Evolutionary conservation across 495 filamentous ascomycete species (phyloP), one percentile per base, ranked within the genome.

Genomic region (Margaritispora aquatica): DNA sequence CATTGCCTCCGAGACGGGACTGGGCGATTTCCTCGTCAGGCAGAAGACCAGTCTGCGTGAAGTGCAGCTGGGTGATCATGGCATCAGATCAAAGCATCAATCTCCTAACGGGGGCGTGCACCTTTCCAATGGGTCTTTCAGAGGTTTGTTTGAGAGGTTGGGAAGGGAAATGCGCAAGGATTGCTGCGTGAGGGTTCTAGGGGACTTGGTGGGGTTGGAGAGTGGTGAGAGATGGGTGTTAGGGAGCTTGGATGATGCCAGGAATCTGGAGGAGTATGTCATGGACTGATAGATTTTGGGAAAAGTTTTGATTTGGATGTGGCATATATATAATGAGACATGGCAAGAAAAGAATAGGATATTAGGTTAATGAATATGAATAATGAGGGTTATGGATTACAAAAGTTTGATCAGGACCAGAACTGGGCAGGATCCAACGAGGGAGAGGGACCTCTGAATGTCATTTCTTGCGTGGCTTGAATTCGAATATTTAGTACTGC

Each of bases 131-230:
- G 63, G 63, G 1, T 34, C 49, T 15, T 65, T 58, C 24, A 27
- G 20, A 13, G 44, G 24, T 1, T 46, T 65, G 19, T 62, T 65
- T 55, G 55, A 27, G 8, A 34, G 55, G 51, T 3, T 65, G 15
- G 41, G 22, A 10, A 34, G 21, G 7, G 55, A 50, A 19, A 20
- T 61, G 44, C 11, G 26, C 0, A 27, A 58, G 21, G 31, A 59
- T 2, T 27, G 22, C 26, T 51, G n/a, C n/a, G n/a, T 62, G 13
- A 19, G 22, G 55, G 13, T 65, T 1, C 38, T 52, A 23, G 63
- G 63, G 3, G 63, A 65, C 48, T 47, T 65, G 24, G 23, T 61
- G 13, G 55, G 52, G 9, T 34, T 46, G 29, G 63, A 65, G 31
- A 62, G 59, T 23, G 51, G 55, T 4, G 56, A 61, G 57, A 31